These are phyloP conservation scores for Nothopassalora personata DNA, from an alignment of 2,329 filamentous ascomycete genomes.

Conservation along the genomic window DNA sequence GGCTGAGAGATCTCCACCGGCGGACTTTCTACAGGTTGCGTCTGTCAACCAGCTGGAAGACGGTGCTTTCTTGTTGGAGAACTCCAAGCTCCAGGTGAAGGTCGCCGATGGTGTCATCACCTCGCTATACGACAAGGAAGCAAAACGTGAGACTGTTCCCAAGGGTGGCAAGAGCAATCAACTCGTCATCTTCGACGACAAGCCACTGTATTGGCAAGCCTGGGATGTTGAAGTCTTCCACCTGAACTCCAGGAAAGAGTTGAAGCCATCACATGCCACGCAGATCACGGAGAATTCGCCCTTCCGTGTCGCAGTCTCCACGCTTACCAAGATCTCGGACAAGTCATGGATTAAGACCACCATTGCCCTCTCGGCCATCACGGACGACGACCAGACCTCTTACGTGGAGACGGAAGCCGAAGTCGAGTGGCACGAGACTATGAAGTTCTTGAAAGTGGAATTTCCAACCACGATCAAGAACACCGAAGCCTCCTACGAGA, in stretches of 20 bases:
- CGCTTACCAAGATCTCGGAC: constrained; percentile 81
- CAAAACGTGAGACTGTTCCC: constrained; percentile 71
- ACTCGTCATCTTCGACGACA: constrained; percentile 92
- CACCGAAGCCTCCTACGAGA: constrained; percentile 91
- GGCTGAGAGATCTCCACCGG: not conserved
- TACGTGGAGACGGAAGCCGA: constrained; percentile 75
- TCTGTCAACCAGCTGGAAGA: constrained; percentile 15
- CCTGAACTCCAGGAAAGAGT: constrained; percentile 74
- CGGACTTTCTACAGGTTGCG: constrained; percentile 3
- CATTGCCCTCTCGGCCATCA: constrained; percentile 68
- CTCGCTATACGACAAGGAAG: constrained; percentile 71
- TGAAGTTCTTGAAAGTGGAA: constrained; percentile 98
- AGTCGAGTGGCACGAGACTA: constrained; percentile 94
- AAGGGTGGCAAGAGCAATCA: constrained; percentile 74
- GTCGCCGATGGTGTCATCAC: constrained; percentile 73
- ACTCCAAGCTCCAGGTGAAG: constrained; percentile 67
- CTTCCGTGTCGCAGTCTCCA: constrained; percentile 74
- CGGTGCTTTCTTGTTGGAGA: constrained; percentile 68
- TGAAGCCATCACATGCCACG: constrained; percentile 59
- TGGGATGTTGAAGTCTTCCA: constrained; percentile 99
- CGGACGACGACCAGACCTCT: constrained; percentile 56
- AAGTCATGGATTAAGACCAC: constrained; percentile 81
- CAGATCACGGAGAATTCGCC: constrained; percentile 65
- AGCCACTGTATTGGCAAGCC: constrained; percentile 93
- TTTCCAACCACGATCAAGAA: constrained; percentile 90